phyloP scores from a whole-genome alignment of 805 yeast species.

The Schizosaccharomyces octosporus region DNA sequence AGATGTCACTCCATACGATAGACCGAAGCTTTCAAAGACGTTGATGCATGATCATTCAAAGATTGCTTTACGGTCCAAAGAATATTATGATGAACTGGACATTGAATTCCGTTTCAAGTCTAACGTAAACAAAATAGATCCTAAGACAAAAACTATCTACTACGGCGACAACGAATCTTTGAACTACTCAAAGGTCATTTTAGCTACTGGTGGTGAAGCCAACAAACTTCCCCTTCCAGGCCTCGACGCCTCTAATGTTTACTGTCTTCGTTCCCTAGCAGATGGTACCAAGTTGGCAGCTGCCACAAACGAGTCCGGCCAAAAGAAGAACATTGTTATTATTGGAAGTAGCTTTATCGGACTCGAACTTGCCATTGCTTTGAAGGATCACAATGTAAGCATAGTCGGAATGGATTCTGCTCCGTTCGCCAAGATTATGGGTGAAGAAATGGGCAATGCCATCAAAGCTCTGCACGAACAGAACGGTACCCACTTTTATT shows the following conservation, averaged over 20 bases:
- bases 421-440: conserved; percentile 3
- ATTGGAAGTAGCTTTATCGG: conserved; percentile 5
- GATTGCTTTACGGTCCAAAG: conserved; percentile 1
- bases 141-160: not conserved
- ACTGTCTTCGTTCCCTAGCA: conserved; percentile 1
- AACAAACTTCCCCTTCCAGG: conserved; percentile 3
- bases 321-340: conserved; percentile 3
- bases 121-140: conserved; percentile 2
- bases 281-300: conserved; percentile 1
- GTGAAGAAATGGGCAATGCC: conserved; percentile 2
- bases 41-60: conserved; percentile 2
- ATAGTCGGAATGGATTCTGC: conserved; percentile 2
- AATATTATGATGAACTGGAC: conserved; percentile 2
- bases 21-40: conserved; percentile 4
- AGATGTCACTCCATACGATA: conserved; percentile 2
- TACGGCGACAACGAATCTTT: not conserved
- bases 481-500: conserved; percentile 1
- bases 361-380: conserved; percentile 3
- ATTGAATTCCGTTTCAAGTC: not conserved
- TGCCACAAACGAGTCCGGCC: conserved; percentile 1
- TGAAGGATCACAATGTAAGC: conserved; percentile 3
- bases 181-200: conserved; percentile 2
- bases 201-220: conserved; percentile 5
- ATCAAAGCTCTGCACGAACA: conserved; percentile 2
- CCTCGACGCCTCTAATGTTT: conserved; percentile 3